Evolutionary conservation across 2,329 filamentous ascomycete genomes (phyloP).

Genomic region (Ceratocystis variospora): DNA sequence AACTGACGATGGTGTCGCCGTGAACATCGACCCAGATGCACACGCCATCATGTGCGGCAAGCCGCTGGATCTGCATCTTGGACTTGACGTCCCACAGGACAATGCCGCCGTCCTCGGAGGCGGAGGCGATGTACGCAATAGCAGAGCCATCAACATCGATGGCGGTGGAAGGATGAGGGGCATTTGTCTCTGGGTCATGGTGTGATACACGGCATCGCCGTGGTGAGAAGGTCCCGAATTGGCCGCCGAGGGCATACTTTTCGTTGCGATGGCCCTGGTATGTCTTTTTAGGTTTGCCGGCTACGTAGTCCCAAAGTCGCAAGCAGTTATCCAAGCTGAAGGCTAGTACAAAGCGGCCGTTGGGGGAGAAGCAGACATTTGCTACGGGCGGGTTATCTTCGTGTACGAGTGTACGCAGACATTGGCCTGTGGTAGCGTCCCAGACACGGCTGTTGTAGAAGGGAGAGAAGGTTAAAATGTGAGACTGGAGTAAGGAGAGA

Average conservation of each 20-base stretch:
- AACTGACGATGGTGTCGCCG: conserved; percentile 42
- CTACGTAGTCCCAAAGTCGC: conserved; percentile 87
- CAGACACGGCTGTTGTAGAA: conserved; percentile 55
- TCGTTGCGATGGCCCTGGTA: conserved; percentile 86
- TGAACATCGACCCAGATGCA: conserved; percentile 53
- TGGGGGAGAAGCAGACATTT: conserved; percentile 74
- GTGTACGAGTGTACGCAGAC: conserved; percentile 84
- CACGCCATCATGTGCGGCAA: conserved; percentile 41
- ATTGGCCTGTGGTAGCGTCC: conserved; percentile 92
- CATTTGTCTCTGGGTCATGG: conserved; percentile 18
- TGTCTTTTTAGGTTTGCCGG: conserved; percentile 85
- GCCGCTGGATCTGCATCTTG: conserved; percentile 66
- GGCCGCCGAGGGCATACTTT: conserved; percentile 70
- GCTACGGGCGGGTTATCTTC: conserved; percentile 50
- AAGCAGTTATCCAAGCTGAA: conserved; percentile 85
- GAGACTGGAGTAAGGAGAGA: neutral
- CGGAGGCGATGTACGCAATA: conserved; percentile 56
- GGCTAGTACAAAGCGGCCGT: conserved; percentile 83
- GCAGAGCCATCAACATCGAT: conserved; percentile 6
- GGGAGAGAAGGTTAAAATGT: conserved; percentile 8
- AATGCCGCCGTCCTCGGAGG: conserved; percentile 76
- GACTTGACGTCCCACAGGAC: conserved; percentile 81
- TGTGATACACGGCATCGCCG: conserved; percentile 19
- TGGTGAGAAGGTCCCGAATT: conserved; percentile 50
- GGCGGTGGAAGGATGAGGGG: conserved; percentile 1